phyloP scores from a whole-genome alignment of 192 early-diverging fungal species.

The Diversispora epigaea region DNA sequence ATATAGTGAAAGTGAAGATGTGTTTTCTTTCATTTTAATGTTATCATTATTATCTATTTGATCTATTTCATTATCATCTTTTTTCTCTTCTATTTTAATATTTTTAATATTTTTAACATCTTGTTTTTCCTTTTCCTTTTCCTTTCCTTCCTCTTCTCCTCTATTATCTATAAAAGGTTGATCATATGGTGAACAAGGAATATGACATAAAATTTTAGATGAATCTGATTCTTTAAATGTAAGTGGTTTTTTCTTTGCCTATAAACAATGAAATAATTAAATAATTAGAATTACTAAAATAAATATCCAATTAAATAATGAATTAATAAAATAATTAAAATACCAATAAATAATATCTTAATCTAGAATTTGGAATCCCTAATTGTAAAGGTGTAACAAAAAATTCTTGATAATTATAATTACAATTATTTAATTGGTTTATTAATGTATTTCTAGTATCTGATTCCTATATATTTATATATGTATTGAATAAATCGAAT shows the following conservation, averaged over 20 bases:
- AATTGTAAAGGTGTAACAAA: constrained; percentile 73
- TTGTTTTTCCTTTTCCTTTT: not conserved
- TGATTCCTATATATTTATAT: constrained; percentile 37
- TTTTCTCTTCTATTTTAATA: not conserved
- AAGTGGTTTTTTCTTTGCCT: constrained; percentile 17
- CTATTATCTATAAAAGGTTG: constrained; percentile 24
- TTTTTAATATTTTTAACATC: not conserved
- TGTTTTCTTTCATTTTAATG: too few relatives aligned
- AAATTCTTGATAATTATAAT: constrained; percentile 70
- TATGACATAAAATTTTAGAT: not conserved
- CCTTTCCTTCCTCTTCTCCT: constrained; percentile 28
- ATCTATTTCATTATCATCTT: not conserved
- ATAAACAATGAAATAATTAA: not conserved
- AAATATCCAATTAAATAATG: not conserved
- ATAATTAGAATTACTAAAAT: too few relatives aligned
- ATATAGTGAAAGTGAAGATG: too few relatives aligned
- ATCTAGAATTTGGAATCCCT: constrained; percentile 76
- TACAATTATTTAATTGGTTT: constrained; percentile 47
- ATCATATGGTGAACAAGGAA: constrained; percentile 14
- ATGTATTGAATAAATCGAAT: not conserved
- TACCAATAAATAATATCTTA: constrained; percentile 73
- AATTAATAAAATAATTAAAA: not conserved
- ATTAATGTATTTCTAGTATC: constrained; percentile 59
- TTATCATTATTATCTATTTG: too few relatives aligned
- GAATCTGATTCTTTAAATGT: not conserved